Percentiles rank a stretch among this genome's conserved stretches.
phyloP scores from a whole-genome alignment of 345 rosid genomes.

The Passiflora organensis region DNA sequence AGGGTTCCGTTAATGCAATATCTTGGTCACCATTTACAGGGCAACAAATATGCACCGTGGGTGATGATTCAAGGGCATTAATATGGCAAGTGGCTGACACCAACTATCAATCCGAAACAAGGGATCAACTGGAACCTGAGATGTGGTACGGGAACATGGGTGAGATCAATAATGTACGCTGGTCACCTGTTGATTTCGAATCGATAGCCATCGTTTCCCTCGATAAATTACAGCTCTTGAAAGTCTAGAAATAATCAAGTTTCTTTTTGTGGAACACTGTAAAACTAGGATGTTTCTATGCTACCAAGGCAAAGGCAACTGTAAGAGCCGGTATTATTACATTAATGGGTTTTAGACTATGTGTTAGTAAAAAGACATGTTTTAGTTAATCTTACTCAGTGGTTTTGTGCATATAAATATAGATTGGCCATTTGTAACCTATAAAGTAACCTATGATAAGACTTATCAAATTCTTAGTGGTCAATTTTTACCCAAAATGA shows the following conservation, averaged over 20 bases:
- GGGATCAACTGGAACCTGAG: slow-evolving; percentile 35
- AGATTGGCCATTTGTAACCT: no score
- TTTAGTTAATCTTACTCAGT: no score
- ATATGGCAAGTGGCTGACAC: slow-evolving; percentile 37
- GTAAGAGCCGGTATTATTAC: no score
- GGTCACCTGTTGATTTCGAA: slow-evolving; percentile 46
- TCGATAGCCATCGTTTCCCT: slow-evolving; percentile 37
- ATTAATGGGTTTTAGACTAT: no score
- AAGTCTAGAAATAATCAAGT: slow-evolving; percentile 23
- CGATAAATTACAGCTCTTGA: slow-evolving; percentile 42
- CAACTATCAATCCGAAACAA: slow-evolving; percentile 2
- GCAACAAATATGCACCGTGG: slow-evolving; percentile 39
- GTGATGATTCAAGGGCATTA: slow-evolving; percentile 50
- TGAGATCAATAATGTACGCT: slow-evolving; percentile 44
- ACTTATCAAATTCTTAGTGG: no score
- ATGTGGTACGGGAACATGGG: slow-evolving; percentile 39
- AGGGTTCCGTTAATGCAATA: slow-evolving; percentile 43
- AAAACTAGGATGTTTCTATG: no score
- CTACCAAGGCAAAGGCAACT: no score
- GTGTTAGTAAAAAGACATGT: no score
- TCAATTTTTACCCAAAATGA: no score
- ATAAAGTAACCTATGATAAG: no score
- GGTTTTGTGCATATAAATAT: no score
- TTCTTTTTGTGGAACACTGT: no score
- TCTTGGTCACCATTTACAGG: slow-evolving; percentile 45